Base-by-base conservation (phyloP, 2,329 filamentous ascomycete species). In the Ceratocystis huliohia region DNA sequence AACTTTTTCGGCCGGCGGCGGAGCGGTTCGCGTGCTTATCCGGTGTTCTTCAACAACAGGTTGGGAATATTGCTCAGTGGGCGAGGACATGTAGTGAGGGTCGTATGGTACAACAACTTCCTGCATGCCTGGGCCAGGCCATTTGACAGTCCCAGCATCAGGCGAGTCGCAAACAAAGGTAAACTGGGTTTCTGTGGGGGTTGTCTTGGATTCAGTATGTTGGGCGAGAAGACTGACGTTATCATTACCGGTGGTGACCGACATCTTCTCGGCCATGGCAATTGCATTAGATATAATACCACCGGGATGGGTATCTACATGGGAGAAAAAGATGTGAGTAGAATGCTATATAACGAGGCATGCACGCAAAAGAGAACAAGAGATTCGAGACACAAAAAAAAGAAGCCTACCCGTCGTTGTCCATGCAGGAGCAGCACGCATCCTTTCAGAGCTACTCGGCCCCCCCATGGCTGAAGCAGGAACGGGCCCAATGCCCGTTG, bases 111-210 rank as follows among this genome's bases (percentile, higher is more conserved):
- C 41, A 22, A 22, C 33, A 5, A 71, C 59, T 7, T 75, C 73
- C 61, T 77, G 56, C 28, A 59, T 59, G 5, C 28, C 77, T 69
- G 76, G 76, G 72, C 86, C 84, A 56, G 89, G 88, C 86, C 88
- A 90, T 64, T 86, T 85, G 74, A 91, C 83, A 66, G 88, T 85
- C 68, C 88, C 90, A 0, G 89, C 87, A 46, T 91, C 90, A 73
- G 94, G 91, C 1, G 92, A 93, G 72, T 95, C 89, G 75, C 91
- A 96, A 13, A 91, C 96, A 73, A 99, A 99, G 8, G 94, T 99
- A 74, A 99, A 99, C 71, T 96, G 91, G 0, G 89, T 88, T 66
- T 91, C 90, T 5, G 87, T 84, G 3, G 89, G 85, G 45, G 82
- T 85, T 3, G 82, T 74, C 71, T 84, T 87, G 67, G 80, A 79